Evolutionary conservation across 2,329 filamentous ascomycete species (phyloP).

Genomic region (Fusarium sacchari): DNA sequence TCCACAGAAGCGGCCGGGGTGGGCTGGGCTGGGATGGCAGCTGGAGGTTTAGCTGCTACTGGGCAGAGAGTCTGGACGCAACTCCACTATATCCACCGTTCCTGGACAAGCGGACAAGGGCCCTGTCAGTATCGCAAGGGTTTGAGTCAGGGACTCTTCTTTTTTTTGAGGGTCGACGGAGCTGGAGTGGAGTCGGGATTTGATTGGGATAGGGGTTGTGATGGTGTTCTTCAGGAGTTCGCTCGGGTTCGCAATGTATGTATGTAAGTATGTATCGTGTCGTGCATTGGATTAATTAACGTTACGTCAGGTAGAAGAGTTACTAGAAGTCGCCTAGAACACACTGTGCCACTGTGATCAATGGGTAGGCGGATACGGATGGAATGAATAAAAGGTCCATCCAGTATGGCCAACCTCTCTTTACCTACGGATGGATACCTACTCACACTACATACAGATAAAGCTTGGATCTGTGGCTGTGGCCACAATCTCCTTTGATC

Average conservation of each 20-base stretch:
- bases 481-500: slow-evolving; percentile 6
- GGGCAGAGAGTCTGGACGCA: slow-evolving; percentile 21
- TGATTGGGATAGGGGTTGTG: slow-evolving; percentile 23
- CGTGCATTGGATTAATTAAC: slow-evolving; percentile 37
- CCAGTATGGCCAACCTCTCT: neutral
- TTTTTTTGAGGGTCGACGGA: slow-evolving; percentile 14
- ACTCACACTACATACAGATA: neutral
- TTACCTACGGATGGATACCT: too few species aligned
- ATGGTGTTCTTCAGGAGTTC: slow-evolving; percentile 36
- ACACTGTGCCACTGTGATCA: neutral
- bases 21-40: slow-evolving; percentile 24
- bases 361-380: neutral
- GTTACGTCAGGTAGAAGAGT: slow-evolving; percentile 26
- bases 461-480: neutral
- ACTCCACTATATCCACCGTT: slow-evolving; percentile 41
- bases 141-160: slow-evolving; percentile 42
- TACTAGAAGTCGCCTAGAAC: neutral
- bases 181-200: slow-evolving; percentile 24
- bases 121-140: slow-evolving; percentile 26
- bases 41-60: slow-evolving; percentile 19
- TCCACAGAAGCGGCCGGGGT: slow-evolving; percentile 34
- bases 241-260: slow-evolving; percentile 33
- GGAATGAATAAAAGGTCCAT: neutral
- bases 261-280: slow-evolving; percentile 32
- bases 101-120: slow-evolving; percentile 33